Conservation (phyloP, 306 rosid genomes). For the Begonia peltatifolia region DNA sequence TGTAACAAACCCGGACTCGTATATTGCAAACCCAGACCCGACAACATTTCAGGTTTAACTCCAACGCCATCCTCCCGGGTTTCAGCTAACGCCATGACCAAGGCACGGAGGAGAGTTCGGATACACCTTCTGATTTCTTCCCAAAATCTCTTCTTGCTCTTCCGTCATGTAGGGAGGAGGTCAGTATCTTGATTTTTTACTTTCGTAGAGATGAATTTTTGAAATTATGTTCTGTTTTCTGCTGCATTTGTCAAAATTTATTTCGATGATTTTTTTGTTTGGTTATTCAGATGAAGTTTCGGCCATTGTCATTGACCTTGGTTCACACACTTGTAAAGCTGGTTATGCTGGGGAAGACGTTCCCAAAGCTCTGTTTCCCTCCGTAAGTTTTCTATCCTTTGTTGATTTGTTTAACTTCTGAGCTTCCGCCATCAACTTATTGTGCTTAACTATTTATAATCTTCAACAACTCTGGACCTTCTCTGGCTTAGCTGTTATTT, state of each 20-base stretch:
- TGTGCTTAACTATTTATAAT: no score
- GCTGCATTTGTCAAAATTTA: background rate
- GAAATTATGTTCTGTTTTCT: background rate
- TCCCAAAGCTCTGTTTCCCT: slow-evolving; percentile 94
- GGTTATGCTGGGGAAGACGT: slow-evolving; percentile 99
- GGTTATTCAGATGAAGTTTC: slow-evolving; percentile 70
- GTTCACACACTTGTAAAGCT: slow-evolving; percentile 96
- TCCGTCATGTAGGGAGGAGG: slow-evolving; percentile 90
- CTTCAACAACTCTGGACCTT: no score
- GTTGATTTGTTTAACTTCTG: no score
- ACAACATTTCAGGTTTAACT: no score
- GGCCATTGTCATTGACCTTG: slow-evolving; percentile 81
- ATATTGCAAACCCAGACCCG: no score
- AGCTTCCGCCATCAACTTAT: no score
- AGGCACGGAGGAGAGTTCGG: no score
- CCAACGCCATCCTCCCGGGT: no score
- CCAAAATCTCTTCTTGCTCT: slow-evolving; percentile 2
- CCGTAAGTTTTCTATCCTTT: slow-evolving; percentile 28
- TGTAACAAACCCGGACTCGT: no score
- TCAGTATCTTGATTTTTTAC: slow-evolving; percentile 21
- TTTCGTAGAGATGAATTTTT: background rate
- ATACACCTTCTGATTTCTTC: background rate
- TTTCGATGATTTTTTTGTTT: background rate
- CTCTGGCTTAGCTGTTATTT: no score
- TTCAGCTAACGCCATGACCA: no score